These are phyloP conservation scores for Lactarius psammicola DNA, from an alignment of 768 basidiomycete genomes.

Conservation along the genomic window DNA sequence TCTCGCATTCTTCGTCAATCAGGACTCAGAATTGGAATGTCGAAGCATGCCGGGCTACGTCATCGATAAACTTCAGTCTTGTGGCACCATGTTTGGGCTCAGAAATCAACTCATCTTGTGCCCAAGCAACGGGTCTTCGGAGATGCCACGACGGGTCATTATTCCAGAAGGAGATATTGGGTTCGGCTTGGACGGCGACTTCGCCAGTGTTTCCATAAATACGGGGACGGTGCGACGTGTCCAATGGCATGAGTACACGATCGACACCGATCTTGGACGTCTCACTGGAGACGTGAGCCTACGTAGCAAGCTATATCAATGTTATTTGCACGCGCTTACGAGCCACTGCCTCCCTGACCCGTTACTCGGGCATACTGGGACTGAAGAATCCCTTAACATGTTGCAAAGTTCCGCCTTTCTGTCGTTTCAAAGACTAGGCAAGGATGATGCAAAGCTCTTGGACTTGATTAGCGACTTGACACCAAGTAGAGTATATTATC, in stretches of 20 bases:
- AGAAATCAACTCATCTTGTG: conserved; percentile 33
- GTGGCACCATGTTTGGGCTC: conserved; percentile 47
- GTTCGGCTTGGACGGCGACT: not conserved
- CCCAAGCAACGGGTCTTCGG: not conserved
- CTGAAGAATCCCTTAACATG: conserved; percentile 43
- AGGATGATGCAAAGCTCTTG: not conserved
- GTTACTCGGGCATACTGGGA: conserved; percentile 44
- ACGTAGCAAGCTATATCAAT: conserved; percentile 37
- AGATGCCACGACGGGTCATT: not conserved
- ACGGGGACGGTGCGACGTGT: not conserved
- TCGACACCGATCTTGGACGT: conserved; percentile 35
- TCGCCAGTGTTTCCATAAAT: not conserved
- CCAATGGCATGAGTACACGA: conserved; percentile 33
- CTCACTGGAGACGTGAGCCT: conserved; percentile 34
- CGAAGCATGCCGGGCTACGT: conserved; percentile 43
- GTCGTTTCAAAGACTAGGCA: conserved; percentile 41
- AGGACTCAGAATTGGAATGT: conserved; percentile 38
- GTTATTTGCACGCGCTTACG: conserved; percentile 47
- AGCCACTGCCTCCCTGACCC: conserved; percentile 44
- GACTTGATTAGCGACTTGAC: not conserved
- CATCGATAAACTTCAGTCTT: conserved; percentile 42
- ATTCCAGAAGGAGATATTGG: not conserved
- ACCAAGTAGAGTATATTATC: not conserved
- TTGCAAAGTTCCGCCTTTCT: conserved; percentile 39
- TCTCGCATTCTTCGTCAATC: conserved; percentile 42